phyloP scores from a whole-genome alignment of 805 yeast genomes.

The Lachancea sp. region DNA sequence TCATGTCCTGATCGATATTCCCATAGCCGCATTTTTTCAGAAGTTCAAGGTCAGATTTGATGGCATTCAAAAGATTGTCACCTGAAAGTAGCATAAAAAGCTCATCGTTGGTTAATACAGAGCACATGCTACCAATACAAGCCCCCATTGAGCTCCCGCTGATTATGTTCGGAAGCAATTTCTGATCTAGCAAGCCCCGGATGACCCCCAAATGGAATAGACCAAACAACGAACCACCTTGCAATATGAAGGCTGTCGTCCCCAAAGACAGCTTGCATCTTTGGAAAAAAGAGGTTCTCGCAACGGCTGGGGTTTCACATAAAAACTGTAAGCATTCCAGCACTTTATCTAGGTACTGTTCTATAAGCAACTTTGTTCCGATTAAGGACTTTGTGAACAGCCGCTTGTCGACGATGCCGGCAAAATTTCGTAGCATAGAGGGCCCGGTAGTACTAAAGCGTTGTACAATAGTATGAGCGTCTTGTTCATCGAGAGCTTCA shows the following conservation, averaged over 20 bases:
- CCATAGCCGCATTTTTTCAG: constrained; percentile 44
- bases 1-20: constrained; percentile 31
- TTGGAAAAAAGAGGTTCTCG: constrained; percentile 69
- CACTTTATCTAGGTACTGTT: constrained; percentile 57
- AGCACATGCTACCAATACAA: constrained; percentile 78
- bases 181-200: constrained; percentile 68
- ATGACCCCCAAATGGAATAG: constrained; percentile 91
- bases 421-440: constrained; percentile 73
- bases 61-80: constrained; percentile 35
- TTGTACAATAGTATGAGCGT: constrained; percentile 54
- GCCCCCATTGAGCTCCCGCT: constrained; percentile 95
- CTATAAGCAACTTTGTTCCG: constrained; percentile 86
- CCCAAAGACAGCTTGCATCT: constrained; percentile 83
- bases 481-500: constrained; percentile 50
- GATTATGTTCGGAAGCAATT: constrained; percentile 74
- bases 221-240: constrained; percentile 94
- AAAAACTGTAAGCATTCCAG: constrained; percentile 67
- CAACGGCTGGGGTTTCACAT: constrained; percentile 36
- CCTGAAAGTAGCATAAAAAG: constrained; percentile 41
- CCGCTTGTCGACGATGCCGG: constrained; percentile 75
- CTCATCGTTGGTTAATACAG: constrained; percentile 65
- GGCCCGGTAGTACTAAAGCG: constrained; percentile 66
- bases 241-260: constrained; percentile 80
- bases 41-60: constrained; percentile 52
- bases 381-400: constrained; percentile 74